Conservation (phyloP, 2,329 filamentous ascomycete species). For the Coniochaeta prunicola region DNA sequence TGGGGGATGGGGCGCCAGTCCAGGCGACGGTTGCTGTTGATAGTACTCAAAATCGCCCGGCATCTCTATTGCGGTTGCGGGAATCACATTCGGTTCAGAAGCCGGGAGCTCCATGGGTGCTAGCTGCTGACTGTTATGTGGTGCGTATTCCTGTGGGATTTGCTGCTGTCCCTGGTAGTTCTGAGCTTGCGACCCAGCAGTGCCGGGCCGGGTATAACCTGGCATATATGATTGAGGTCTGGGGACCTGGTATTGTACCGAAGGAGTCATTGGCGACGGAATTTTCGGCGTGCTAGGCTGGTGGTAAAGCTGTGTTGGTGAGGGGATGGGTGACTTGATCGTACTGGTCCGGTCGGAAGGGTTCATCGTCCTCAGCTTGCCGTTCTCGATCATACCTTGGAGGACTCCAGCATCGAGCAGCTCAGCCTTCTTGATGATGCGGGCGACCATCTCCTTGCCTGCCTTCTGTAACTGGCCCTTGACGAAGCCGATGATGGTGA, state of each 20-base stretch:
- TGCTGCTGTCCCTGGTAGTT: constrained; percentile 9
- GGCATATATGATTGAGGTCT: constrained; percentile 25
- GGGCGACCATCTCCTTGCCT: constrained; percentile 59
- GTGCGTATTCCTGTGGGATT: constrained; percentile 11
- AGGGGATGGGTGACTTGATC: constrained; percentile 12
- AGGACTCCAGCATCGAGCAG: constrained; percentile 59
- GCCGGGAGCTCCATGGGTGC: constrained; percentile 17
- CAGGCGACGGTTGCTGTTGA: constrained; percentile 23
- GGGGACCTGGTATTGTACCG: constrained; percentile 32
- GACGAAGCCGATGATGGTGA: constrained; percentile 57
- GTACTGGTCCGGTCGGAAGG: constrained; percentile 40
- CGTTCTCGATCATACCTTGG: constrained; percentile 43
- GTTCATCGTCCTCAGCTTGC: constrained; percentile 23
- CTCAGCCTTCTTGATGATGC: constrained; percentile 66
- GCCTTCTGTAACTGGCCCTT: constrained; percentile 60
- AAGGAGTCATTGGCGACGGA: constrained; percentile 14
- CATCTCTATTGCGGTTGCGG: constrained; percentile 22
- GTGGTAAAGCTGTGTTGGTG: constrained; percentile 14
- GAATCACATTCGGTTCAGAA: constrained; percentile 4
- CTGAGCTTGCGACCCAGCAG: constrained; percentile 19
- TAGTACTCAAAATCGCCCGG: constrained; percentile 46
- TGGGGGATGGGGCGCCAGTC: constrained; percentile 21
- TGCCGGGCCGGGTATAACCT: constrained; percentile 20
- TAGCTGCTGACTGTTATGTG: constrained; percentile 29
- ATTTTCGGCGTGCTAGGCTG: constrained; percentile 12